These are phyloP conservation scores for Raphanus hybrid DNA, from an alignment of 441 rosid species.

Conservation along the genomic window DNA sequence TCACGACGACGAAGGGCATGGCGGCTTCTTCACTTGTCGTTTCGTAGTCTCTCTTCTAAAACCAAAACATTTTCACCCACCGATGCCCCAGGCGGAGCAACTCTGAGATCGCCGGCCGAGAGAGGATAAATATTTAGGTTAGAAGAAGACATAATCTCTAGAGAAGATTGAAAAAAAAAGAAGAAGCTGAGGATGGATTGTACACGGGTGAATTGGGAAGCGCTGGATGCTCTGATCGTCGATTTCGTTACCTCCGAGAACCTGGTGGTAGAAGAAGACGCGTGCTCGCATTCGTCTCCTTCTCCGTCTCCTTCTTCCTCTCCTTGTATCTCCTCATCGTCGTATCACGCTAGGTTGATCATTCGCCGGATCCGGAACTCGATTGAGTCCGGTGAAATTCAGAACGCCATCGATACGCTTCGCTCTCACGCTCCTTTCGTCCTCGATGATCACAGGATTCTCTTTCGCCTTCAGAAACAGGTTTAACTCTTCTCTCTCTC, in stretches of 20 bases:
- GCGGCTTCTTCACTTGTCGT: slow-evolving; percentile 19
- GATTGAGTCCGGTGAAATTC: slow-evolving; percentile 80
- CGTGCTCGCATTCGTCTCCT: slow-evolving; percentile 49
- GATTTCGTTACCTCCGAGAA: slow-evolving; percentile 89
- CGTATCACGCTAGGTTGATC: slow-evolving; percentile 72
- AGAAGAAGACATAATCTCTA: background rate
- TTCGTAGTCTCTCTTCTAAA: background rate
- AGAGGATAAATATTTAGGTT: too few relatives aligned
- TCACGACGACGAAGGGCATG: background rate
- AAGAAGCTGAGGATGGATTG: slow-evolving; percentile 50
- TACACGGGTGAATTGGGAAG: slow-evolving; percentile 83
- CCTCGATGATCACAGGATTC: slow-evolving; percentile 81
- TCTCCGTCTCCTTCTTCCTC: slow-evolving; percentile 54
- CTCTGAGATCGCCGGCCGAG: slow-evolving; percentile 17
- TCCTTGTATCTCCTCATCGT: slow-evolving; percentile 59
- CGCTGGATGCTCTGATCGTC: slow-evolving; percentile 74
- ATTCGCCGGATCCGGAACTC: slow-evolving; percentile 79
- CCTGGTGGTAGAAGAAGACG: slow-evolving; percentile 55
- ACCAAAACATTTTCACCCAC: background rate
- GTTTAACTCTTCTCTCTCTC: slow-evolving; percentile 38
- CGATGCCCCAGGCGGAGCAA: slow-evolving; percentile 17
- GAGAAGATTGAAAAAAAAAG: background rate
- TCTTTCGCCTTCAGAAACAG: slow-evolving; percentile 89
- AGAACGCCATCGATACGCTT: slow-evolving; percentile 68
- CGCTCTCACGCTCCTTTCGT: slow-evolving; percentile 69